These are phyloP conservation scores for Wickerhamiella qilinensis DNA, from an alignment of 805 yeast genomes.

Conservation along the genomic window DNA sequence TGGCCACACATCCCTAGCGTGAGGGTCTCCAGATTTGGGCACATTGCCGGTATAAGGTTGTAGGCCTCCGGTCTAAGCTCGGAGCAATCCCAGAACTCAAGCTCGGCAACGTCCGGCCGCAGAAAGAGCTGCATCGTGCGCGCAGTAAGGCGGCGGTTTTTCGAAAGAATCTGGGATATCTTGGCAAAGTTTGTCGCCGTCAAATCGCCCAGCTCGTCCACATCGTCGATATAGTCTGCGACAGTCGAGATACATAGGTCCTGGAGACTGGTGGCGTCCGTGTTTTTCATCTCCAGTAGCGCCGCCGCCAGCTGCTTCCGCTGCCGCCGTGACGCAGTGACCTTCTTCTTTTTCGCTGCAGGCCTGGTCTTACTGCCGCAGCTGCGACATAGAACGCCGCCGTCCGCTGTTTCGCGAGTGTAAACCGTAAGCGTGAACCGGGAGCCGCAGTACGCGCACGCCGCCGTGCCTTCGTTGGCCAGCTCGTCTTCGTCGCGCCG, in stretches of 20 bases:
- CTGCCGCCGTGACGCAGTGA: conserved; percentile 48
- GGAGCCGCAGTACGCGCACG: conserved; percentile 47
- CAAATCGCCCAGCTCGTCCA: conserved; percentile 75
- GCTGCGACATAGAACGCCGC: conserved; percentile 42
- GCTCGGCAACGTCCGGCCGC: conserved; percentile 34
- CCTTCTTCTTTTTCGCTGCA: conserved; percentile 26
- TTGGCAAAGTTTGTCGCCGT: conserved; percentile 57
- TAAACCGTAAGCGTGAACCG: conserved; percentile 50
- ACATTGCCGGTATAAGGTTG: conserved; percentile 54
- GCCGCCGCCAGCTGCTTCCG: conserved; percentile 75
- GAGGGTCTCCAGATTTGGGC: conserved; percentile 54
- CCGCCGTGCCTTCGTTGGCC: conserved; percentile 33
- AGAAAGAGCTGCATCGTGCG: conserved; percentile 60
- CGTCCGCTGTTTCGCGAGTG: conserved; percentile 30
- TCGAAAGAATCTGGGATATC: conserved; percentile 60
- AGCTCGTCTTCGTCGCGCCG: conserved; percentile 10
- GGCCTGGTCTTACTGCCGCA: conserved; percentile 34
- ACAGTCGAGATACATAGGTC: conserved; percentile 62
- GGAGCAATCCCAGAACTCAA: conserved; percentile 91
- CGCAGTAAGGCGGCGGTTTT: conserved; percentile 65
- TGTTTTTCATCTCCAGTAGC: conserved; percentile 53
- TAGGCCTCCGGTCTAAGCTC: conserved; percentile 49
- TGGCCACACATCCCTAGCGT: conserved; percentile 88
- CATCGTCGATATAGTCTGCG: conserved; percentile 50
- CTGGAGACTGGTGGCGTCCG: conserved; percentile 51